Base-by-base conservation (phyloP, 441 rosid genomes). In the Jatropha podagrica region DNA sequence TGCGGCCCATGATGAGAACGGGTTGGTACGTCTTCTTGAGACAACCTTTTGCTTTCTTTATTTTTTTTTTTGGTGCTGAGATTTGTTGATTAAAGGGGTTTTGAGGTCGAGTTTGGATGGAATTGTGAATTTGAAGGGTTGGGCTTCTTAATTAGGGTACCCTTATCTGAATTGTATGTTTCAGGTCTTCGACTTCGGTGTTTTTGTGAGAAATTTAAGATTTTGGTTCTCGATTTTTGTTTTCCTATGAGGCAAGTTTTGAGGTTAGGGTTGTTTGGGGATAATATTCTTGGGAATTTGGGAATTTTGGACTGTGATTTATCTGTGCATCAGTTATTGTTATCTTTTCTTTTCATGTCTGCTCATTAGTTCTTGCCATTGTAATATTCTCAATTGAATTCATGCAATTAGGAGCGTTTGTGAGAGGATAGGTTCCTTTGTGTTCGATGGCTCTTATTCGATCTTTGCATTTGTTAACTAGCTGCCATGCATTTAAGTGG, bases 21-120 rank as follows among this genome's bases (percentile, higher is more conserved):
- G 64, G 72, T 78, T 78, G 86, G 98, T 94, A 80, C 78, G 92
- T 78, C 52, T 70, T 82, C 56, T 27, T 51, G 59, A 17, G 27
- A 56, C 84, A 23, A 71, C 78, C 63, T 85, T 66, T 49, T 55
- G 62, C 62, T 74, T 77, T 61, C 75, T 42, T 42, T 42, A 1
- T 42, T 74, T 70, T 40, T 23, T 66, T 62, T 62, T 42, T 52
- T 68, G 71, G 76, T 78, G 48, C 70, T 70, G 69, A 71, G 63
- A 37, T 54, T 62, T 37, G 18, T 72, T 15, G 32, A 20, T 51
- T 73, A 40, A 73, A 74, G 51, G 64, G 18, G 15, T 42, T 65
- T 78, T 49, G 41, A 38, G 46, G 58, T 59, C 15, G 54, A 18
- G 23, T 46, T n/a, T 49, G 5, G 51, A 20, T 17, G 51, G 7